phyloP scores from a whole-genome alignment of 2,329 filamentous ascomycete species.

The Neoarthrinium moseri region DNA sequence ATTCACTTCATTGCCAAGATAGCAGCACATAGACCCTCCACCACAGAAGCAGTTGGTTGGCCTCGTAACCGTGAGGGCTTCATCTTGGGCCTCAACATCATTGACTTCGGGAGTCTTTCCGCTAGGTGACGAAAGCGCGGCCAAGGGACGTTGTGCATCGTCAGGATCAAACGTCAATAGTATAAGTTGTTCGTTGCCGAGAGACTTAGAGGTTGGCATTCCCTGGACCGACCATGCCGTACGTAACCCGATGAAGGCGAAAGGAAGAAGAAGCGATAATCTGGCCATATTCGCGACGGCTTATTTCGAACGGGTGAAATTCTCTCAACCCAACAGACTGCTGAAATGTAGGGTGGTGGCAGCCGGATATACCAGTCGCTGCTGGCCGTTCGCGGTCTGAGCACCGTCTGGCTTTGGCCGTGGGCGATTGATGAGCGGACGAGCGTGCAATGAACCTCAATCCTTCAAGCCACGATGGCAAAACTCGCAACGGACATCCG shows the following conservation, averaged over 20 bases:
- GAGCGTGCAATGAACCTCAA: too few species aligned
- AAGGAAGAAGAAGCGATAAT: too few species aligned
- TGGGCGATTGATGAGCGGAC: too few species aligned
- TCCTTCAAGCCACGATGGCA: too few species aligned
- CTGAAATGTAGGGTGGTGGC: too few species aligned
- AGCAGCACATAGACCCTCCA: constrained; percentile 26
- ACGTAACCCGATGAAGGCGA: neutral
- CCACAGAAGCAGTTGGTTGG: constrained; percentile 25
- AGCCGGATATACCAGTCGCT: too few species aligned
- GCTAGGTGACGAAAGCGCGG: neutral
- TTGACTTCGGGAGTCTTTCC: neutral
- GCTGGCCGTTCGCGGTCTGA: too few species aligned
- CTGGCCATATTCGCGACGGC: too few species aligned
- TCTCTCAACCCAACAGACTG: too few species aligned
- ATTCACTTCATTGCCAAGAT: constrained; percentile 16
- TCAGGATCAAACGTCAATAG: neutral
- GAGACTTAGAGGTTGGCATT: neutral
- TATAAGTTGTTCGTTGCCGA: neutral
- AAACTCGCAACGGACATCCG: too few species aligned
- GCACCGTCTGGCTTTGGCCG: too few species aligned
- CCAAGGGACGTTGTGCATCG: neutral
- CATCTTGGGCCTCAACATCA: neutral
- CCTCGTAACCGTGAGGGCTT: neutral
- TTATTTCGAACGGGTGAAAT: too few species aligned
- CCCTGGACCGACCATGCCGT: neutral